Percentiles rank a stretch among this genome's conserved stretches.
These are phyloP conservation scores for Lentinus polychrous DNA, from an alignment of 1,284 basidiomycete species.

Conservation along the genomic window DNA sequence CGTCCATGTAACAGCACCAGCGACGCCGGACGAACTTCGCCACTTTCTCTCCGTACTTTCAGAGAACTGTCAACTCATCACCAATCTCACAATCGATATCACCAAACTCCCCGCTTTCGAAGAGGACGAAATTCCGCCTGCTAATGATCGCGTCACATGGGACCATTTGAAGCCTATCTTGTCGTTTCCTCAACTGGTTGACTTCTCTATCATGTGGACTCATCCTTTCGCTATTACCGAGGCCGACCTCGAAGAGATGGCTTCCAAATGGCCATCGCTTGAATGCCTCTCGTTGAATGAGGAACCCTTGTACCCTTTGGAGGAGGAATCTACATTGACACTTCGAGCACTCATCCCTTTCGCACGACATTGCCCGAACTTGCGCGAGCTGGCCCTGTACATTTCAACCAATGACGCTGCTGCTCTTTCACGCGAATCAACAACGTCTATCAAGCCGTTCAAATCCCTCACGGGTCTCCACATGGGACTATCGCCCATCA, in stretches of 20 bases:
- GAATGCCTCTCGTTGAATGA: conserved; percentile 42
- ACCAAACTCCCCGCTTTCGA: conserved; percentile 16
- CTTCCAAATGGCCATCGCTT: conserved; percentile 40
- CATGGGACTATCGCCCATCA: conserved; percentile 43
- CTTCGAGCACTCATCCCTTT: conserved; percentile 47
- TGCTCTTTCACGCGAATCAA: conserved; percentile 9
- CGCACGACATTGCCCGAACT: conserved; percentile 44
- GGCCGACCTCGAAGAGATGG: conserved; percentile 42
- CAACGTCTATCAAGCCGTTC: conserved; percentile 27
- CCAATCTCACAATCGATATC: conserved; percentile 30
- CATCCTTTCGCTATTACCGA: conserved; percentile 40
- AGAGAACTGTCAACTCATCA: conserved; percentile 39
- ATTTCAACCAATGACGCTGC: conserved; percentile 26
- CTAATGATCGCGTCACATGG: conserved; percentile 29
- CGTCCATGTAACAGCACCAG: conserved; percentile 38
- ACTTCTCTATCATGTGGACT: conserved; percentile 47
- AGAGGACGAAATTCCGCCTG: conserved; percentile 8
- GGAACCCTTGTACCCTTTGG: conserved; percentile 33
- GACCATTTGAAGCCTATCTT: conserved; percentile 45
- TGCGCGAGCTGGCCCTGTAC: conserved; percentile 47
- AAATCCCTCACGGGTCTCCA: conserved; percentile 31
- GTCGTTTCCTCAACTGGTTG: conserved; percentile 34
- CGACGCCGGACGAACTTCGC: conserved; percentile 26
- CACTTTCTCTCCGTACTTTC: conserved; percentile 35
- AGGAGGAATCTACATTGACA: conserved; percentile 31